Evolutionary conservation across 305 asterid genomes (phyloP).

Genomic region (Ajuga reptans): DNA sequence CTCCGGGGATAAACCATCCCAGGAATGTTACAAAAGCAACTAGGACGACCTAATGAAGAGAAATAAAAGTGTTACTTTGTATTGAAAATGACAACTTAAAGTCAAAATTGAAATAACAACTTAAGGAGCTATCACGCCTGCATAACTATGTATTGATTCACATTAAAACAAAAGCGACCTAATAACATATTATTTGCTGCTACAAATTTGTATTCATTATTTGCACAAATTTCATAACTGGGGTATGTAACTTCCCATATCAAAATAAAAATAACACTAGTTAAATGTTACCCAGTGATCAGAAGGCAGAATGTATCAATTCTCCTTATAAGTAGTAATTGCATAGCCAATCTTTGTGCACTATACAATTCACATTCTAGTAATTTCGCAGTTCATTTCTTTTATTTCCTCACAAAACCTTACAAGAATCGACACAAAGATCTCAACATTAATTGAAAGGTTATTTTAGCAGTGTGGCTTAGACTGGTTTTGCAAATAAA

Average conservation of each 20-base stretch:
- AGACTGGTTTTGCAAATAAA: not conserved
- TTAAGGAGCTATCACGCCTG: not conserved
- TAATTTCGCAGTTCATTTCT: not conserved
- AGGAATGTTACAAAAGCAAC: constrained; percentile 66
- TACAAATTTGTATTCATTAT: not conserved
- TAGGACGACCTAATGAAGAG: constrained; percentile 58
- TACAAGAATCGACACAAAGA: not conserved
- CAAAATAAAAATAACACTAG: not conserved
- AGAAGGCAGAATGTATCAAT: not conserved
- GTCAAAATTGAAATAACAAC: not conserved
- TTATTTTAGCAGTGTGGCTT: not conserved
- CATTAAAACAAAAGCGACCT: constrained; percentile 11
- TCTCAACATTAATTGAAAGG: not conserved
- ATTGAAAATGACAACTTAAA: not conserved
- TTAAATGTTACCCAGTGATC: not conserved
- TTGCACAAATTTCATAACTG: not conserved
- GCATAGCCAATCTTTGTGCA: not conserved
- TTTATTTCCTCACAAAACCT: not conserved
- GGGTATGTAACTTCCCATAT: not conserved
- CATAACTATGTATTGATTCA: not conserved
- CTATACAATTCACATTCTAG: not conserved
- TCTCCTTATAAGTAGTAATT: not conserved
- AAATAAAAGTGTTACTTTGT: constrained; percentile 3
- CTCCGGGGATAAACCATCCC: constrained; percentile 82
- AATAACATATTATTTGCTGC: constrained; percentile 2